Evolutionary conservation across 2,329 filamentous ascomycete genomes (phyloP), one percentile per base, ranked within the genome.

Genomic region (Colletotrichum spaethianum): DNA sequence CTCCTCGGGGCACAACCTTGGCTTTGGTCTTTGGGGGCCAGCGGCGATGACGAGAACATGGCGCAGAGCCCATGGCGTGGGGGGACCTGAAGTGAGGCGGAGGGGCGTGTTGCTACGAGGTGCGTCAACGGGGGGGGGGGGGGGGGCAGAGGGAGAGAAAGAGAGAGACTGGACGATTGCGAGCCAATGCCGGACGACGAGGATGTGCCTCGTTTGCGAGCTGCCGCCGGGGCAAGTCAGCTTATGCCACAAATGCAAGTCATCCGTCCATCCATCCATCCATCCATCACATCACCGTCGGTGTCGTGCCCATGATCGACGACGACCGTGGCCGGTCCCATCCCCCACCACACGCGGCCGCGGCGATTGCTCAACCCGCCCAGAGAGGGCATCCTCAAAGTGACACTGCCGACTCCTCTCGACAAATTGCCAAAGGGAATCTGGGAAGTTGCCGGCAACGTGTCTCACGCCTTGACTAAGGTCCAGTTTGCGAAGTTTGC

Each of bases 231-330:
- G 31, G 44, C 63, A 67, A 71, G 68, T 68, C 68, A 63, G 68
- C 68, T 68, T 63, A 71, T 71, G 68, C 56, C 26, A 56, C 44
- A 56, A 31, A 72, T 70, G 66, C 66, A 70, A 72, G 65, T 70
- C 70, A 72, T 72, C n/a, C n/a, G 31, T 63, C 20, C 44, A 36
- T 53, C 60, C 59, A 59, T 33, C 60, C 48, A 50, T 52, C 14
- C 61, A 33, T 31, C 20, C 55, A 48, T 38, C 44, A 50, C 38
- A 12, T 38, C 53, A 20, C 38, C 31, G 31, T 38, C 31, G n/a
- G 18, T 14, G 38, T 59, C 16, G 6, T 57, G 61, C n/a, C n/a
- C 50, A 46, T 46, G 52, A 70, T 53, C 53, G 61, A n/a, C n/a
- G n/a, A n/a, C n/a, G n/a, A 23, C 4, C 14, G 2, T 7, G 42